Conservation (phyloP, 257 asterid species). For the Misopates orontium region DNA sequence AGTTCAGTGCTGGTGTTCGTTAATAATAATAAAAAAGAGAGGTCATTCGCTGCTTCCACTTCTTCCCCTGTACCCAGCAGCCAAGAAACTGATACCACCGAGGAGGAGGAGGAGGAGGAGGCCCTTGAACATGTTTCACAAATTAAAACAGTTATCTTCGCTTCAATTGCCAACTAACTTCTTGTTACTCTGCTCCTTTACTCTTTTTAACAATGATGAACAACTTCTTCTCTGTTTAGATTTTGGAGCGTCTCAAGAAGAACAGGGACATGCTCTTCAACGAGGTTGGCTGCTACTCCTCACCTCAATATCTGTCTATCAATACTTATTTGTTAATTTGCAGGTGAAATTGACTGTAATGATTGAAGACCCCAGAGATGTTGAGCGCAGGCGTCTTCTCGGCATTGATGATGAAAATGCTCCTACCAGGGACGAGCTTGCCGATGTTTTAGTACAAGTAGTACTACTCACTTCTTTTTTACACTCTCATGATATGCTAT, state of each 20-base stretch:
- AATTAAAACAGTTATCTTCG: constrained; percentile 55
- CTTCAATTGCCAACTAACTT: neutral
- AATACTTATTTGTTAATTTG: constrained; percentile 3
- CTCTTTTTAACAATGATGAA: neutral
- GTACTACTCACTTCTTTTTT: constrained; percentile 3
- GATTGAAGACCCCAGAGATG: constrained; percentile 98
- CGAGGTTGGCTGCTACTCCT: constrained; percentile 49
- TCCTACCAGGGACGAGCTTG: constrained; percentile 92
- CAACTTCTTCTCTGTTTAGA: constrained; percentile 40
- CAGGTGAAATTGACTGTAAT: constrained; percentile 80
- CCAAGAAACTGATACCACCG: constrained; percentile 32
- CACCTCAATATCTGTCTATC: neutral
- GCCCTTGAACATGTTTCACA: constrained; percentile 72
- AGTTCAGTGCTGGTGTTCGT: constrained; percentile 39
- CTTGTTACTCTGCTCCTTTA: constrained; percentile 8
- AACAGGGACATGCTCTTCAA: constrained; percentile 91
- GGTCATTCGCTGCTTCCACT: constrained; percentile 37
- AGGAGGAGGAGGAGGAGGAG: constrained; percentile 55
- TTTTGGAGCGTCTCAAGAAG: constrained; percentile 73
- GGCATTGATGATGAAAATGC: constrained; percentile 94
- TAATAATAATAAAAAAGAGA: constrained; percentile 42
- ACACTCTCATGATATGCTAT: too few relatives aligned
- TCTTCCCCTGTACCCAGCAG: constrained; percentile 29
- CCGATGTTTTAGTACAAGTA: constrained; percentile 77
- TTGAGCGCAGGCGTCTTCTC: constrained; percentile 85